Base-by-base conservation (phyloP, 306 rosid genomes). In the Prunus dulcis region DNA sequence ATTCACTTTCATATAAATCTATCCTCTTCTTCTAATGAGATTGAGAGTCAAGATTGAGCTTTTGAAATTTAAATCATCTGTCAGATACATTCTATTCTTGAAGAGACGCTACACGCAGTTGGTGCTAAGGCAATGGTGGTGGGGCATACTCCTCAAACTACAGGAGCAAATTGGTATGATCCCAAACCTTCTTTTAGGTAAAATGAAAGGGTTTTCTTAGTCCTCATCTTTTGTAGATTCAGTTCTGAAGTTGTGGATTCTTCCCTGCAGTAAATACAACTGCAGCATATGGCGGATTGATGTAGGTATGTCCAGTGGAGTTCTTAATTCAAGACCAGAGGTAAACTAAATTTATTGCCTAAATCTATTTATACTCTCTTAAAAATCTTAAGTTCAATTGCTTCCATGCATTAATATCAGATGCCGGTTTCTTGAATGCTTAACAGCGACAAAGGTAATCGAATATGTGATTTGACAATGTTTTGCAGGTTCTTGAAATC, bases 261-360 rank as follows among this genome's bases (percentile, higher is more conserved):
- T 73, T 34, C 15, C 20, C 45, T 74, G 77, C 93, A 95, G 99
- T 84, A 84, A 92, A 87, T 95, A 90, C 85, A 78, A 95, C 76
- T 86, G 97, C 79, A 91, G 94, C 89, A 88, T 95, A 82, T 95
- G 99, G 99, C 86, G 99, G n/a, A 67, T 95, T 32, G 99, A 95
- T 52, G 97, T 95, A 52, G 99, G 99, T 77, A 95, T 95, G 99
- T 95, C 99, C n/a, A 79, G 96, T 20, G 97, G 99, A 72, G 97
- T 95, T 66, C 97, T 90, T 66, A 85, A 92, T 80, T 95, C 99
- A 38, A 89, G 84, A 82, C 97, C 99, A 53, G 97, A 92, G 99
- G 99, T 92, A 88, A 84, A 75, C 51, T 38, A 38, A 38, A 6
- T 38, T 38, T 6, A 38, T 9, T 38, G 43, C 9, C 43, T 38